Conservation (phyloP, 768 basidiomycete species). For the Megacollybia marginata region DNA sequence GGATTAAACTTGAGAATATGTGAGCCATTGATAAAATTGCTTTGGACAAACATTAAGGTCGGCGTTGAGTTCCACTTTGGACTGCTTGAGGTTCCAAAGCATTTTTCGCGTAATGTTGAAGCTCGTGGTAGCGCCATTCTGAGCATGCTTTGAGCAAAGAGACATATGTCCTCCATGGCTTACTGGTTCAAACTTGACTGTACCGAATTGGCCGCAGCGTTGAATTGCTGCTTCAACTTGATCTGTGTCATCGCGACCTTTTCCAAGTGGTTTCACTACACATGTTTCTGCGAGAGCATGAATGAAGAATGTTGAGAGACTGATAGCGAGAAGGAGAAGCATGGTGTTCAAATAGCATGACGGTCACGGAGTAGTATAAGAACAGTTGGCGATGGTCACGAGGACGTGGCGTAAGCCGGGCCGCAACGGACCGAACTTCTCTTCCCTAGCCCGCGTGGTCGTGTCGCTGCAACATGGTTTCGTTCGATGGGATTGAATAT, state of each 20-base stretch:
- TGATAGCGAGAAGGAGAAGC: too few relatives aligned
- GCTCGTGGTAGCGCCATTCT: slow-evolving; percentile 18
- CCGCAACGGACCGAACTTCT: too few relatives aligned
- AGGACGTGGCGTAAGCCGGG: too few relatives aligned
- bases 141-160: too few relatives aligned
- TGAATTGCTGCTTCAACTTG: slow-evolving; percentile 32
- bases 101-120: slow-evolving; percentile 41
- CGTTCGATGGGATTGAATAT: slow-evolving; percentile 55
- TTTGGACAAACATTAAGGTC: slow-evolving; percentile 22
- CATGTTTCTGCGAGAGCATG: background rate
- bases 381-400: too few relatives aligned
- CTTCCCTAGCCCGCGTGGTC: too few relatives aligned
- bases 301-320: too few relatives aligned
- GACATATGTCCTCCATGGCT: slow-evolving; percentile 6
- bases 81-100: background rate
- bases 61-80: background rate
- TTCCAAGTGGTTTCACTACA: slow-evolving; percentile 12
- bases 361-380: too few relatives aligned
- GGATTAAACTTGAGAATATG: slow-evolving; percentile 36
- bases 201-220: slow-evolving; percentile 39
- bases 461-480: too few relatives aligned
- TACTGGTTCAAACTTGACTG: slow-evolving; percentile 25
- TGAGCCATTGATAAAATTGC: slow-evolving; percentile 11
- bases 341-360: too few relatives aligned
- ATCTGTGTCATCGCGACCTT: slow-evolving; percentile 17